Evolutionary conservation across 148 eudicot species (phyloP).

Genomic region (Spergularia marina): DNA sequence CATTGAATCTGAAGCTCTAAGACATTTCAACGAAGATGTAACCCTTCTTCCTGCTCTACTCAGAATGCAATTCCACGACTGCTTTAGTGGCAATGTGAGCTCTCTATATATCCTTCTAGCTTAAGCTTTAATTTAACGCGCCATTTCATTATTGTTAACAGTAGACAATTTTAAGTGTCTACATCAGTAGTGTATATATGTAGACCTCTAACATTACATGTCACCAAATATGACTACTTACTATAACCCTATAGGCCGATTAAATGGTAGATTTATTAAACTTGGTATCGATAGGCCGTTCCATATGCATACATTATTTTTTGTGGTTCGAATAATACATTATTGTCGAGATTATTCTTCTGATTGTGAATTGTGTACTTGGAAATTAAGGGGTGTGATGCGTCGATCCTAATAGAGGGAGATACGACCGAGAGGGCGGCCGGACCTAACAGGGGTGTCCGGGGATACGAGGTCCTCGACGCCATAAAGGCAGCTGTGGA

Average conservation of each 20-base stretch:
- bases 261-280: too few species aligned
- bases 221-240: too few species aligned
- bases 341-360: neutral
- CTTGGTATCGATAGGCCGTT: too few species aligned
- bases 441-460: neutral
- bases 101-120: neutral
- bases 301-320: too few species aligned
- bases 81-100: conserved; percentile 44
- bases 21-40: conserved; percentile 1
- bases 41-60: conserved; percentile 6
- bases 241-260: too few species aligned
- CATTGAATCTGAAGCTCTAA: conserved; percentile 23
- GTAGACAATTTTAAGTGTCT: too few species aligned
- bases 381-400: conserved; percentile 20
- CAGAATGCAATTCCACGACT: conserved; percentile 47
- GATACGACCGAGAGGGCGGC: neutral
- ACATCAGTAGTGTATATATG: too few species aligned
- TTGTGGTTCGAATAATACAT: neutral
- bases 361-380: neutral
- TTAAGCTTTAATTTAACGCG: too few species aligned
- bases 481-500: conserved; percentile 4
- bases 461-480: conserved; percentile 13
- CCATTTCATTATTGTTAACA: too few species aligned
- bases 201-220: too few species aligned
- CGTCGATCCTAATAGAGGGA: conserved; percentile 12